Evolutionary conservation across 805 yeast genomes (phyloP), one percentile per base, ranked within the genome.

Genomic region (Kockiozyma suomiensis): DNA sequence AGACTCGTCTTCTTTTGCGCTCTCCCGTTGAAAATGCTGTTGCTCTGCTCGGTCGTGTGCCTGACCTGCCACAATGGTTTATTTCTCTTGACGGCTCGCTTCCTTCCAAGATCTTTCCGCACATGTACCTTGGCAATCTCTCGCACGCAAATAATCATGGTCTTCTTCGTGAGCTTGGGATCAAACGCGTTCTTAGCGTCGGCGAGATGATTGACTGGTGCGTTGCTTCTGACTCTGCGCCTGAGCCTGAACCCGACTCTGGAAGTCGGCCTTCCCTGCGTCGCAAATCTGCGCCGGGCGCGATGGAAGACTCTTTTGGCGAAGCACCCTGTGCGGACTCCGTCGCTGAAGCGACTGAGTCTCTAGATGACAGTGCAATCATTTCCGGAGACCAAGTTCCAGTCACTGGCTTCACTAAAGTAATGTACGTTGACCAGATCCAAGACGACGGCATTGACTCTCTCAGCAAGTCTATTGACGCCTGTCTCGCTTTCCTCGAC

Each of bases 401-500:
- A 0, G 58, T 50, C 23, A 45, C 60, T 17, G 72, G 73, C 8
- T 76, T 85, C 8, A 72, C 75, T 7, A 78, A 82, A 46, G 79
- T 85, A 25, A 74, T 88, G 84, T 79, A 81, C 62, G 82, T 93
- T 40, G 81, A 83, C 62, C 85, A 90, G 68, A 77, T 93, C 37
- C 91, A 88, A 69, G 98, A 93, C 72, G 97, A 93, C 72, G 97
- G 98, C 0, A 85, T 88, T 49, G 97, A 92, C 62, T 85, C 88
- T 58, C 75, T 92, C 50, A 79, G 87, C 0, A 74, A 75, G 38
- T 81, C 87, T 2, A 76, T 92, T 46, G 83, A 85, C 13, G 79
- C 79, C 41, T 85, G 92, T 23, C 75, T 93, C 42, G 76, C 81
- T 1, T 89, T 64, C 40, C 53, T 62, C n/a, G 87, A 88, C 54